Base-by-base conservation (phyloP, 441 rosid genomes). In the Macaranga tanarius region DNA sequence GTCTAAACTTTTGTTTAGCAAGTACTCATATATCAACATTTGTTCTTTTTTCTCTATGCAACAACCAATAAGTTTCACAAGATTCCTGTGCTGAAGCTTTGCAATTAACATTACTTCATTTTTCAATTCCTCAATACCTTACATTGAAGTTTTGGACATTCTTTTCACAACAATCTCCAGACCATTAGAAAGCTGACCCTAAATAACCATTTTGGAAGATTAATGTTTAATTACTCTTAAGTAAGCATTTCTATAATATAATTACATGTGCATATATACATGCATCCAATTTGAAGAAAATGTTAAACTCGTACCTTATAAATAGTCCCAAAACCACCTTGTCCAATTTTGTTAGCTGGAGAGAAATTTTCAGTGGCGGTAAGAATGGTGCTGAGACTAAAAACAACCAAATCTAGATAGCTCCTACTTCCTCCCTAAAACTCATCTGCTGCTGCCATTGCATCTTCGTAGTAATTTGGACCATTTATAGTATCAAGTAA, bases 21-120 rank as follows among this genome's bases (percentile, higher is more conserved):
- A 65, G 50, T 78, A 86, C 52, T 88, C 92, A 65, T 91, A 91
- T 62, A 91, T 61, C 59, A 88, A 66, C 88, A 88, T 81, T 64
- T 80, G 86, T 70, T 89, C 95, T 55, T 86, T 84, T 28, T 60
- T 62, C 47, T 89, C 79, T 70, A 87, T 81, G 76, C 90, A 86
- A 40, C 78, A 87, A 11, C 92, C 92, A 12, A 86, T 23, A 17
- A 87, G 83, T 73, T 79, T 85, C 22, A 88, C 91, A 42, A 91
- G 92, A 71, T 91, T 89, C 11, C 85, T 76, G 56, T 86, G 94
- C 67, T 88, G 97, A 65, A 91, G 83, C 51, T 86, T 89, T 0
- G 91, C 84, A 54, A 89, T 84, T 70, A 88, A 73, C 34, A 55
- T 62, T 0, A 89, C 73, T 77, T 91, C 92, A 52, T 52, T 52